phyloP scores from a whole-genome alignment of 345 rosid genomes.

The Syzygium jambos region DNA sequence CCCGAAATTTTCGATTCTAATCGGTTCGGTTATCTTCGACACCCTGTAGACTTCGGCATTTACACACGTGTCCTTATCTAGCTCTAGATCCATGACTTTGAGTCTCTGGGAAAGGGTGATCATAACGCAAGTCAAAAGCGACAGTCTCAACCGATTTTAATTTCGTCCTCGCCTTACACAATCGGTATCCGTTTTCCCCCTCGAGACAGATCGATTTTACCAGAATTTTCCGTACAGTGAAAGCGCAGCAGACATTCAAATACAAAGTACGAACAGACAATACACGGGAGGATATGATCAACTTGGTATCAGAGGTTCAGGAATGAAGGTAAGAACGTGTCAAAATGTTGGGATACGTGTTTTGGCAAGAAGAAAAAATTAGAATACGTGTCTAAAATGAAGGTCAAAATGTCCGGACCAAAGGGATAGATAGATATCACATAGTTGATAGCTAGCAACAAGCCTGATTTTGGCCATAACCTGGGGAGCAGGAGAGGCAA shows the following conservation, averaged over 20 bases:
- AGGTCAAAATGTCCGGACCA: neutral
- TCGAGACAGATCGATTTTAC: neutral
- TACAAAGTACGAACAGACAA: neutral
- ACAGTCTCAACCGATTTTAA: neutral
- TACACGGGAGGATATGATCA: neutral
- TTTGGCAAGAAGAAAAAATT: neutral
- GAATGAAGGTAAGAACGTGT: neutral
- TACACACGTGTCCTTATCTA: neutral
- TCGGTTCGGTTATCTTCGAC: neutral
- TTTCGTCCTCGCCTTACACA: neutral
- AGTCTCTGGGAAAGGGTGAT: neutral
- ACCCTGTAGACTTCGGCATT: neutral
- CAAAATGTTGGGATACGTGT: neutral
- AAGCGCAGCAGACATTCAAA: neutral
- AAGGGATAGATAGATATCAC: neutral
- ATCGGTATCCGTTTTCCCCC: neutral
- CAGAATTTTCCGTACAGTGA: neutral
- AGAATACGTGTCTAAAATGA: neutral
- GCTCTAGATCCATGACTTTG: neutral
- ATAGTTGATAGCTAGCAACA: neutral
- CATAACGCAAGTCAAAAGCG: neutral
- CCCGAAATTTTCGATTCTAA: neutral
- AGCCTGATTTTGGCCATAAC: neutral
- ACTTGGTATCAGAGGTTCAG: neutral
- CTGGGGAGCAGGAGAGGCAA: neutral